Evolutionary conservation across 768 basidiomycete species (phyloP), one percentile per base, ranked within the genome.

Genomic region (Phaeotremella skinneri): DNA sequence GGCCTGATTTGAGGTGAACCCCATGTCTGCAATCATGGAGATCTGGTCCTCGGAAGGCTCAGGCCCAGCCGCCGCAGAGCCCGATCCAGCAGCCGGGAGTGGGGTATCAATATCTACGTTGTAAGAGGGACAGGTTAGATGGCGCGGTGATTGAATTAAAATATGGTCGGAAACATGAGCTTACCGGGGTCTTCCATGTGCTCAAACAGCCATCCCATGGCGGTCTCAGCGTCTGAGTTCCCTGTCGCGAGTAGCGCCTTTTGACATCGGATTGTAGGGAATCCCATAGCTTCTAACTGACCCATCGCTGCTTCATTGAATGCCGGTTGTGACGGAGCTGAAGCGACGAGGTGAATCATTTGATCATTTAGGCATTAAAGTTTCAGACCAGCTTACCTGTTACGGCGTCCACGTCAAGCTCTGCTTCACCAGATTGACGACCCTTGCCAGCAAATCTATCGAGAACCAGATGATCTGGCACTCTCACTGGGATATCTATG

Each of bases 151-250:
- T n/a, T 34, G 31, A 32, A 13, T 45, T 13, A 9, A 7, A 27
- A 0, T 11, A 43, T 17, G 34, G 17, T 7, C 14, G 20, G 32
- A 41, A 6, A 16, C 2, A 64, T 80, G 6, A 45, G 58, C 79
- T 56, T 16, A 90, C 91, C 90, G 13, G 90, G 81, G 76, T 98
- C 94, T 0, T 97, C 93, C 89, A 93, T 90, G 75, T 97, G 94
- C 43, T 77, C 81, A 70, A 98, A 94, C 41, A 99, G 76, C 94
- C 94, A 99, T 58, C 91, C 86, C 91, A 94, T 94, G 0, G 96
- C 96, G 0, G 80, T 82, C 61, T 92, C 89, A 0, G 87, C 79
- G 58, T 85, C 85, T 16, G 76, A 79, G 66, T 80, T 79, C 0
- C 91, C 90, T 0, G 92, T 98, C 0, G 91, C 91, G 9, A 94